A percentile compares a stretch with the other conserved stretches of the same genome.
Conservation (phyloP, 1,139 yeast genomes). For the Candida anutae region DNA sequence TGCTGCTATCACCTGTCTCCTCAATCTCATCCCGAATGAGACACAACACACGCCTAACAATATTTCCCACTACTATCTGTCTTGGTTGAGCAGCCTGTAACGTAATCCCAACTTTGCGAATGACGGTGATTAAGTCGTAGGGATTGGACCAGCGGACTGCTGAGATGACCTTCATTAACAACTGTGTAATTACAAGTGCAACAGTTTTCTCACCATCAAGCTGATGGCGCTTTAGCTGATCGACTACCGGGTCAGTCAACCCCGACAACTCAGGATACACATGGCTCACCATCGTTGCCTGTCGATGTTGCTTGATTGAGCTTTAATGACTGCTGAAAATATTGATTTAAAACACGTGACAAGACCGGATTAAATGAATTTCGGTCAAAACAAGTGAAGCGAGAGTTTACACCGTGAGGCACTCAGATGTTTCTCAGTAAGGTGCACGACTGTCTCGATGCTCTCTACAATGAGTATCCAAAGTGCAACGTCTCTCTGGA, state of each 20-base stretch:
- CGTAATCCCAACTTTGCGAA: constrained; percentile 56
- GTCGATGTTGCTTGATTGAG: too few relatives aligned
- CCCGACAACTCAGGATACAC: constrained; percentile 23
- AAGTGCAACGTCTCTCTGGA: constrained; percentile 31
- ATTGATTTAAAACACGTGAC: background rate
- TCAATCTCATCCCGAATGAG: constrained; percentile 83
- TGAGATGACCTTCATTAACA: constrained; percentile 82
- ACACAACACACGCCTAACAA: constrained; percentile 83
- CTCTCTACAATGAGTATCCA: constrained; percentile 25
- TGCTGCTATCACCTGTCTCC: constrained; percentile 21
- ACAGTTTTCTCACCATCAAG: constrained; percentile 65
- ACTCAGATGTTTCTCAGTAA: constrained; percentile 8
- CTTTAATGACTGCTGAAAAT: background rate
- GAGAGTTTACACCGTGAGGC: too few relatives aligned
- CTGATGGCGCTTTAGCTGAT: constrained; percentile 60
- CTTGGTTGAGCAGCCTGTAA: constrained; percentile 62
- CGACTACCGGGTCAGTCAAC: constrained; percentile 32
- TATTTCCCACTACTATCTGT: constrained; percentile 84
- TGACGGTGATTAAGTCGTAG: constrained; percentile 60
- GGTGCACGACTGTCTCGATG: constrained; percentile 21
- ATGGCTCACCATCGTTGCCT: background rate
- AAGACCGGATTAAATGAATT: background rate
- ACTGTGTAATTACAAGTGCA: constrained; percentile 81
- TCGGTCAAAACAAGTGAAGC: background rate
- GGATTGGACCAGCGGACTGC: constrained; percentile 82